These are phyloP conservation scores for Colletotrichum tropicicola DNA, from an alignment of 2,329 filamentous ascomycete genomes.

Conservation along the genomic window DNA sequence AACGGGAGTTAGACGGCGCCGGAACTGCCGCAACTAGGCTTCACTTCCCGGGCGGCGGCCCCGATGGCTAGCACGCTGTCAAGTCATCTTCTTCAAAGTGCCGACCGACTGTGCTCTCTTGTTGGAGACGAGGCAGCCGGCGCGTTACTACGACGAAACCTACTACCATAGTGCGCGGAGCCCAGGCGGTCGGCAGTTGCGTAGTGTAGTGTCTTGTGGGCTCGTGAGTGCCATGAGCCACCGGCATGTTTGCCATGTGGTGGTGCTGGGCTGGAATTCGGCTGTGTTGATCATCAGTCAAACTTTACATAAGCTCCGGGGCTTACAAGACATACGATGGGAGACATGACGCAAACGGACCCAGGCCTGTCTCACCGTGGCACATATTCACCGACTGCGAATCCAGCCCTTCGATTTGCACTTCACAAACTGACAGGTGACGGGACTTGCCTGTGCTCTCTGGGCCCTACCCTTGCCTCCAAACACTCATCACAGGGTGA, in stretches of 20 bases:
- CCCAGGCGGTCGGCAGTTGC: conserved; percentile 17
- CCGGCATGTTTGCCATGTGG: conserved; percentile 30
- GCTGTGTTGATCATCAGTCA: not conserved
- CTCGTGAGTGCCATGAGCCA: conserved; percentile 26
- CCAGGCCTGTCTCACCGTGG: not conserved
- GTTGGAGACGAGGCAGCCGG: not conserved
- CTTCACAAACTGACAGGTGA: no score
- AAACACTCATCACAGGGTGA: not conserved
- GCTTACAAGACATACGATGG: not conserved
- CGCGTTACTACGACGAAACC: conserved; percentile 17
- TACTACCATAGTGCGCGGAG: conserved; percentile 2
- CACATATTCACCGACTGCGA: not conserved
- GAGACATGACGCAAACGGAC: conserved; percentile 6
- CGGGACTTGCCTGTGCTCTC: not conserved
- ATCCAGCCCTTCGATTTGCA: not conserved
- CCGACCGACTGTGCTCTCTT: not conserved
- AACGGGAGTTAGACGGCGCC: no score
- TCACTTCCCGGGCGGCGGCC: not conserved
- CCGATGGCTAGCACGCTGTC: not conserved
- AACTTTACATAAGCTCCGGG: not conserved
- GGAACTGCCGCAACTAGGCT: no score
- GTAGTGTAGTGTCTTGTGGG: conserved; percentile 10
- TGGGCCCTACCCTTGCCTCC: no score
- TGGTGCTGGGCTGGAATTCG: not conserved
- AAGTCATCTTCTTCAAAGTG: not conserved